A percentile compares a stretch with the other conserved stretches of the same genome.
Conservation (phyloP, 139 green algal genomes). For the Ulvella scutata region DNA sequence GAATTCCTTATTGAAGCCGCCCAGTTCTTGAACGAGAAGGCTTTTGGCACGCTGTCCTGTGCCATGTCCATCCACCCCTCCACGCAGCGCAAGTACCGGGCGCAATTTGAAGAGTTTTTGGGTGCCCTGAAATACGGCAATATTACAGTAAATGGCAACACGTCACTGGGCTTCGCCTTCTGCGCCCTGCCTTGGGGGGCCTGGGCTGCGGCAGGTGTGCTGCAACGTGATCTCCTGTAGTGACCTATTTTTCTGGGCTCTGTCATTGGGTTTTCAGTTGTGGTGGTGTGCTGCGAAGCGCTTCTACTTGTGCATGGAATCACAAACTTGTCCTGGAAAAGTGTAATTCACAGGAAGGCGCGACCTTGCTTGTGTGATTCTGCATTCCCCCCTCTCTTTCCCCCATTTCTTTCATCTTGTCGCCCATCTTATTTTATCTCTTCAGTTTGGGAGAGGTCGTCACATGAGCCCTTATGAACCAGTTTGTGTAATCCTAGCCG, state of each 20-base stretch:
- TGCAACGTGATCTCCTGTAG: neutral
- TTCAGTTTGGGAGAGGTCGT: no score
- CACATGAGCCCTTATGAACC: no score
- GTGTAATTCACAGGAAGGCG: no score
- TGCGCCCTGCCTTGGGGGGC: constrained; percentile 48
- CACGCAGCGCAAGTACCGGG: constrained; percentile 7
- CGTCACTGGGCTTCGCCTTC: constrained; percentile 28
- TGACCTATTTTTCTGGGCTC: neutral
- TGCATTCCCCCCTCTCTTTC: no score
- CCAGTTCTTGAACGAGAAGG: constrained; percentile 45
- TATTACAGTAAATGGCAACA: constrained; percentile 47
- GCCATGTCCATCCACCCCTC: constrained; percentile 31
- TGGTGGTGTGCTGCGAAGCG: no score
- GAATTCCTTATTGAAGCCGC: constrained; percentile 37
- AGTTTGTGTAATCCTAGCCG: no score
- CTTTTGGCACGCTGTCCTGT: constrained; percentile 52
- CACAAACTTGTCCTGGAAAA: no score
- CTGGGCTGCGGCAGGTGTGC: constrained; percentile 8
- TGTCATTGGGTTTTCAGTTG: no score
- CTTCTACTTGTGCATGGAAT: no score
- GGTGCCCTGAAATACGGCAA: constrained; percentile 47
- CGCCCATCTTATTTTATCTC: no score
- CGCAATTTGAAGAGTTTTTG: constrained; percentile 33
- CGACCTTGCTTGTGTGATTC: no score
- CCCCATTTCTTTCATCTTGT: no score